Percentiles rank a stretch among this genome's conserved stretches.
Conservation (phyloP, 768 basidiomycete genomes). For the Trametes cingulata region DNA sequence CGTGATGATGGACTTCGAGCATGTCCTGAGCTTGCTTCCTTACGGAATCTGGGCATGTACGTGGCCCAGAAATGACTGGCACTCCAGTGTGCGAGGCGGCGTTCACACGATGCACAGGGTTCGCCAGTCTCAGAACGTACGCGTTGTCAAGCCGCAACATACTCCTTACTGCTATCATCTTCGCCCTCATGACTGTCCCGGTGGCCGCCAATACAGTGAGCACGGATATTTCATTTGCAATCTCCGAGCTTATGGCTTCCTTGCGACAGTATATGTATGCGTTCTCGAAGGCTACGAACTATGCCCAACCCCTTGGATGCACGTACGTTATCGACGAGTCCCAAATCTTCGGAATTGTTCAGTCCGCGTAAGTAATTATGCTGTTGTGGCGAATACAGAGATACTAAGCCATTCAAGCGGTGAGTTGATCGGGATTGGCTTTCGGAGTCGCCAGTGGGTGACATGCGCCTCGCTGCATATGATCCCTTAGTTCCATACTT, state of each 20-base stretch:
- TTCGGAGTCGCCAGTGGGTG: too few species aligned
- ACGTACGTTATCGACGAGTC: neutral
- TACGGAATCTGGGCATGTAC: slow-evolving; percentile 1
- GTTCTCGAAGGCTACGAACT: neutral
- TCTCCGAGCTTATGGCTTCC: too few species aligned
- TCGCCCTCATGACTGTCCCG: neutral
- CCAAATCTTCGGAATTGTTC: neutral
- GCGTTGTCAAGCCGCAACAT: neutral
- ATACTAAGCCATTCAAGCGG: too few species aligned
- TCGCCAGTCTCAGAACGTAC: neutral
- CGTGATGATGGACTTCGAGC: neutral
- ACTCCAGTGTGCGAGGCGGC: too few species aligned
- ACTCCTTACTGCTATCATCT: neutral
- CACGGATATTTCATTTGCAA: too few species aligned
- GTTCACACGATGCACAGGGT: neutral
- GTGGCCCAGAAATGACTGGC: neutral
- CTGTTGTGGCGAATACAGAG: too few species aligned
- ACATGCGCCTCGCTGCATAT: too few species aligned
- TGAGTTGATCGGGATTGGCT: too few species aligned
- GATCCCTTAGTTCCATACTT: neutral
- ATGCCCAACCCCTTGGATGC: neutral
- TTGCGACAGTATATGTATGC: neutral
- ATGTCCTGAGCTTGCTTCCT: neutral
- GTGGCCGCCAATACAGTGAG: neutral
- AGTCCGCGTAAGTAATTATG: neutral